These are phyloP conservation scores for Pythium grandisporangium DNA, from an alignment of 352 stramenopile genomes.

Conservation along the genomic window DNA sequence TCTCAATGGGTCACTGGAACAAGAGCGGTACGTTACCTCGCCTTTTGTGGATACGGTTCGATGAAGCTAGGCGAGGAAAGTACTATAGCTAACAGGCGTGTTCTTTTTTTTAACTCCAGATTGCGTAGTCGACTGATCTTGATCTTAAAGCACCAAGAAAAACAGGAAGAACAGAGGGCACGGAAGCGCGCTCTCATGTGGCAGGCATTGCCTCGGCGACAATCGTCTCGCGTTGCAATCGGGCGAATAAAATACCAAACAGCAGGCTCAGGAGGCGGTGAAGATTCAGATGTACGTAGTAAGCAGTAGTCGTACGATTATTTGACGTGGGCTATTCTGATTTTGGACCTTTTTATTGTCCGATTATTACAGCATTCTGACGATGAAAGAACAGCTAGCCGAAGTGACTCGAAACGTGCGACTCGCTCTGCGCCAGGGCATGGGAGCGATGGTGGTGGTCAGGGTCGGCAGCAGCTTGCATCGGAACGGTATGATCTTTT, in stretches of 20 bases:
- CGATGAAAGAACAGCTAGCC: too few species aligned
- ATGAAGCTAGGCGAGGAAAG: neutral
- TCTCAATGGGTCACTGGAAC: constrained; percentile 55
- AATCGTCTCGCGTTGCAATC: constrained; percentile 80
- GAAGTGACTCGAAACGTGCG: too few species aligned
- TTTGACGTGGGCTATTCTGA: too few species aligned
- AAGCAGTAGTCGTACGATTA: too few species aligned
- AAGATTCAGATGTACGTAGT: constrained; percentile 6
- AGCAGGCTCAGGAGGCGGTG: constrained; percentile 32
- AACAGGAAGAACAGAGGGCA: constrained; percentile 40
- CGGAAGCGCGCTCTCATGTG: constrained; percentile 67
- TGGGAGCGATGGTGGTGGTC: too few species aligned
- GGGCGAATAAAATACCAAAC: constrained; percentile 66
- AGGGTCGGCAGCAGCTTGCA: constrained; percentile 32
- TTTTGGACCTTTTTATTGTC: too few species aligned
- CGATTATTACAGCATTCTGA: too few species aligned
- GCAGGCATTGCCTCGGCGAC: constrained; percentile 68
- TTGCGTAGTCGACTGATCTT: constrained; percentile 62
- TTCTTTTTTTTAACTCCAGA: too few species aligned
- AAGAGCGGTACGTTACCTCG: constrained; percentile 38
- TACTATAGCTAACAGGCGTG: too few species aligned
- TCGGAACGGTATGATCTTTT: constrained; percentile 38
- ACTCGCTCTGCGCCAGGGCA: too few species aligned
- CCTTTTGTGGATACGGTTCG: neutral
- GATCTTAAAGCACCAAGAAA: constrained; percentile 75